Evolutionary conservation across 352 stramenopile species (phyloP).

Genomic region (Globisporangium cylindrosporum): DNA sequence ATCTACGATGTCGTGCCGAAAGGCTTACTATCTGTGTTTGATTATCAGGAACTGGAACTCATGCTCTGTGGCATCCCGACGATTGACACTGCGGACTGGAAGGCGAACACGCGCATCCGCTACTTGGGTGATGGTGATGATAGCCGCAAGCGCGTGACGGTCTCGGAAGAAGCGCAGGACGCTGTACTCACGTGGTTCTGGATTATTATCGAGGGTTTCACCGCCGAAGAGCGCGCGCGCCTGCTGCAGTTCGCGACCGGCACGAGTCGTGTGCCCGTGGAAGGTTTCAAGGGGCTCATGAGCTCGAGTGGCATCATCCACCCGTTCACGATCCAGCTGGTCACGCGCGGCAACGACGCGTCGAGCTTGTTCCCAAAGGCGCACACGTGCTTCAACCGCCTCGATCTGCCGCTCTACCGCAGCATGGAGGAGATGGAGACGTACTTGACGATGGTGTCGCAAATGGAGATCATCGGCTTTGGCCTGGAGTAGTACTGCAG

Average conservation of each 20-base stretch:
- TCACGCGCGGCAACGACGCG: conserved; percentile 39
- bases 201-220: conserved; percentile 51
- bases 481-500: conserved; percentile 50
- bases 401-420: conserved; percentile 72
- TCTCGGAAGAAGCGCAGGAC: conserved; percentile 39
- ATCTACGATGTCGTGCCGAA: conserved; percentile 79
- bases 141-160: conserved; percentile 20
- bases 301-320: conserved; percentile 80
- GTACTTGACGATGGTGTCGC: conserved; percentile 72
- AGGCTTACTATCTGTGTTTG: conserved; percentile 58
- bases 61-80: conserved; percentile 70
- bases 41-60: conserved; percentile 82
- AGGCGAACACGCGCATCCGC: conserved; percentile 52
- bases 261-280: conserved; percentile 74
- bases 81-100: conserved; percentile 69
- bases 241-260: conserved; percentile 77
- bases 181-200: conserved; percentile 74
- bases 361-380: conserved; percentile 62
- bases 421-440: conserved; percentile 68
- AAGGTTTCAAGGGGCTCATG: conserved; percentile 77
- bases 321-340: conserved; percentile 78
- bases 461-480: conserved; percentile 83
- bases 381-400: conserved; percentile 85
- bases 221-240: conserved; percentile 63
- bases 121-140: conserved; percentile 51